Evolutionary conservation across 2,329 filamentous ascomycete species (phyloP), one percentile per base, ranked within the genome.

Genomic region (Colletotrichum sp.): DNA sequence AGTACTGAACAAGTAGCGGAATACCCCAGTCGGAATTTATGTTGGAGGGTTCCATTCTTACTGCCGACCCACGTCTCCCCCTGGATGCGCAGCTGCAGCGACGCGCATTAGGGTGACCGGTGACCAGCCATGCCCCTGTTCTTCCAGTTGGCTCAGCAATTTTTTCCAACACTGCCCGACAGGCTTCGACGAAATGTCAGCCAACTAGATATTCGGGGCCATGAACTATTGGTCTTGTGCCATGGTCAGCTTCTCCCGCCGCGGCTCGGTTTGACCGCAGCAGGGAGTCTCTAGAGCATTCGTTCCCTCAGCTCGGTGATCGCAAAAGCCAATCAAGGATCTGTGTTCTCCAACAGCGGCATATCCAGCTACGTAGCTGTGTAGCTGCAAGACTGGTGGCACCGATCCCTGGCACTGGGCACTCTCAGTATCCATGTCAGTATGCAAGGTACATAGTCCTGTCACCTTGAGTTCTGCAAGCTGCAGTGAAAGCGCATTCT

Each of bases 371-470:
- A 12, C 18, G 38, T 47, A 51, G 43, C 43, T 51, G 43, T 51
- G 43, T 51, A 51, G 24, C 69, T 43, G 27, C 66, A 57, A 65
- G 27, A 33, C 43, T 24, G 34, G 34, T 57, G 66, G 51, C 66
- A 38, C 51, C 31, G 47, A 70, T 73, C 66, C 66, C 70, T 29
- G 59, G 36, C 51, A 8, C 15, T 38, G 12, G 31, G 7, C 47
- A 31, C 47, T 38, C n/a, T 36, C n/a, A 38, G 18, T 9, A 43
- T 57, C 70, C 70, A 61, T 73, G 70, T 66, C 38, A 5, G 36
- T 54, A 62, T 73, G 70, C 70, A 73, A 66, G 67, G 70, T 47
- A 70, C 67, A 70, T 13, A 18, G 24, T 69, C 36, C 51, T 31
- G 55, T 57, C 24, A 61, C 38, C 67, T 66, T 54, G 61, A 66